These are phyloP conservation scores for Cryphonectria naterciae DNA, from an alignment of 2,329 filamentous ascomycete species.

Conservation along the genomic window DNA sequence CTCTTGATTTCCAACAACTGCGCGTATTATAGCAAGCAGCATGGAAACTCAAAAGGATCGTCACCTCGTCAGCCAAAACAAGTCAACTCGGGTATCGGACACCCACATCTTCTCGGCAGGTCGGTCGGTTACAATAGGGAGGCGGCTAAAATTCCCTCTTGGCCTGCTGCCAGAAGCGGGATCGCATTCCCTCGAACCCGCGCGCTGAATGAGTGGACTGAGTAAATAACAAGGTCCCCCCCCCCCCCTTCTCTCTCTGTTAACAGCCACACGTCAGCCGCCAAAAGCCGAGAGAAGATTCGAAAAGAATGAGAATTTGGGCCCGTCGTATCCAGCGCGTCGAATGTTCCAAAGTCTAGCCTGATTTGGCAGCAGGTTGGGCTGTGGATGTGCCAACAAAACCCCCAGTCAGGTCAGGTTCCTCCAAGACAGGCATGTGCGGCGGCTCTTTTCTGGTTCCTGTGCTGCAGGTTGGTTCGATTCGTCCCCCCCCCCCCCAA, in stretches of 20 bases:
- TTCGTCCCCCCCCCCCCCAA: background rate
- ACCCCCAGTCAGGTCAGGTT: background rate
- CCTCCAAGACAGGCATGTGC: conserved; percentile 2
- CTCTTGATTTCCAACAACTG: background rate
- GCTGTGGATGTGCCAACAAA: background rate
- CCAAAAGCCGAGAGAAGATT: background rate
- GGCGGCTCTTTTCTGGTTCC: background rate
- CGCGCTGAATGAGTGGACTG: background rate
- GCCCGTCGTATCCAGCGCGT: background rate
- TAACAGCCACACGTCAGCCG: background rate
- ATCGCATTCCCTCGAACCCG: background rate
- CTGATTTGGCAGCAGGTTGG: conserved; percentile 2
- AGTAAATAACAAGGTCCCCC: too few species aligned
- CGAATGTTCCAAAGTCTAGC: background rate
- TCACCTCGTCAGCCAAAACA: background rate
- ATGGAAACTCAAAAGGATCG: background rate
- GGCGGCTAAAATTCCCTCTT: background rate
- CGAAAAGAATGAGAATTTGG: too few species aligned
- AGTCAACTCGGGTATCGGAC: background rate
- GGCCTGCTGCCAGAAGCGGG: background rate
- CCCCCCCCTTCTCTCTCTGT: too few species aligned
- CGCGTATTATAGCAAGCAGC: background rate
- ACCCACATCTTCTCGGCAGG: background rate
- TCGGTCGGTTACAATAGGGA: background rate
- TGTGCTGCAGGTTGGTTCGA: background rate